These are phyloP conservation scores for Vigna unguiculata DNA, from an alignment of 306 rosid genomes.

Conservation along the genomic window DNA sequence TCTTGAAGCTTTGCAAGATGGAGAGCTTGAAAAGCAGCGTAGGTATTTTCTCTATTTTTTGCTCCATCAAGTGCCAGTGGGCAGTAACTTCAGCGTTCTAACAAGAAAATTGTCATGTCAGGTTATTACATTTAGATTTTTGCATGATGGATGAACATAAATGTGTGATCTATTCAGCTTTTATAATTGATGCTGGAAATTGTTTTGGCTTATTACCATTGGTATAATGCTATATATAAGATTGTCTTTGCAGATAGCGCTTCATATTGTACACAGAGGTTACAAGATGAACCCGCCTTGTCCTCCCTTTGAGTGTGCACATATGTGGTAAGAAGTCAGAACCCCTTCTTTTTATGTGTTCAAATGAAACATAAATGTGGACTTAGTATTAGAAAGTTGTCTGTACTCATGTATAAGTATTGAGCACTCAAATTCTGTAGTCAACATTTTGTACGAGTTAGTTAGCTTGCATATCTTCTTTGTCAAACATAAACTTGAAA, in stretches of 20 bases:
- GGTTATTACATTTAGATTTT: slow-evolving; percentile 64
- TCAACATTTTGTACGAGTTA: neutral
- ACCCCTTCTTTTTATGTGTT: slow-evolving; percentile 10
- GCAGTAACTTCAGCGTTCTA: slow-evolving; percentile 90
- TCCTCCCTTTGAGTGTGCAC: slow-evolving; percentile 96
- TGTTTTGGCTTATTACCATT: slow-evolving; percentile 40
- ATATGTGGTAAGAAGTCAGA: slow-evolving; percentile 74
- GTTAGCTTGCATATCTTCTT: too few relatives aligned
- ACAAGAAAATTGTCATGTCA: slow-evolving; percentile 87
- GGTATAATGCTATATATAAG: slow-evolving; percentile 53
- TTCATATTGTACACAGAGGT: slow-evolving; percentile 83
- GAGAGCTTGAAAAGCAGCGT: slow-evolving; percentile 96
- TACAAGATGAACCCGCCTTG: slow-evolving; percentile 93
- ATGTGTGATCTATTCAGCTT: slow-evolving; percentile 15
- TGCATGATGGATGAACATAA: slow-evolving; percentile 34
- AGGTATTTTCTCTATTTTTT: slow-evolving; percentile 95
- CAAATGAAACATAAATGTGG: neutral
- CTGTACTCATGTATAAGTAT: neutral
- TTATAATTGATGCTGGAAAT: slow-evolving; percentile 32
- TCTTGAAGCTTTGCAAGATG: slow-evolving; percentile 98
- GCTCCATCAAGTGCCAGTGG: slow-evolving; percentile 95
- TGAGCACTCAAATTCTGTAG: neutral
- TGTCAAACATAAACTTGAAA: neutral
- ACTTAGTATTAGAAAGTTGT: neutral
- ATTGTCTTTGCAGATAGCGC: slow-evolving; percentile 89